Base-by-base conservation (phyloP, 169 alveolate species). In the Plasmodium sp. region DNA sequence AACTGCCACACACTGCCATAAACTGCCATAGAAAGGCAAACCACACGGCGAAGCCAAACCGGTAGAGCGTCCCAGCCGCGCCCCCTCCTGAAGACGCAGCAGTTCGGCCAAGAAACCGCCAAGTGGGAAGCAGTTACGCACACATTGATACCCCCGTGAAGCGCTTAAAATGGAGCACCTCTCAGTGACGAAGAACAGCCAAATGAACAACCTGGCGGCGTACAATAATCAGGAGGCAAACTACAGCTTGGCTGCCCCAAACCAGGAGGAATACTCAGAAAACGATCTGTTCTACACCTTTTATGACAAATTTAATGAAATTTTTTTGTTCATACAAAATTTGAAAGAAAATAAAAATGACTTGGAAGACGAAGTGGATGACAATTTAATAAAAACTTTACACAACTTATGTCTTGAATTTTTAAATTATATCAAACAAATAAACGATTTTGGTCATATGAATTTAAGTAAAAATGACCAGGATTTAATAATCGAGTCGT, bases 311-410 rank as follows among this genome's bases (percentile, higher is more conserved):
- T 86, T 86, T 74, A 79, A 48, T 48, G 48, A 86, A n/a, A 86
- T 86, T 56, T 79, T 86, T 56, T n/a, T 45, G 67, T 86, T 86
- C 75, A 27, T 86, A 56, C 71, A 86, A 86, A 80, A 86, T 33
- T 77, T 80, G 36, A 77, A 77, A 77, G 88, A 86, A 86, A 86
- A 86, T 86, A 86, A 86, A 77, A 86, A 86, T 48, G 48, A 86
- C 67, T 86, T 86, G 81, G 88, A 86, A 86, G 94, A 86, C 67
- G 94, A 86, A 86, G 36, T 86, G 22, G 94, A 86, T 56, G 94
- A 86, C 31, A 80, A 86, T 79, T 86, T 86, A 86, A 86, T 86
- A 77, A 74, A 77, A 79, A 86, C 94, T 27, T 80, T 86, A 58
- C 81, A 77, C 81, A 86, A 58, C 31, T 86, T 86, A 77, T 86